These are phyloP conservation scores for Crithidia sp. DNA, from an alignment of 208 protist species.

Conservation along the genomic window DNA sequence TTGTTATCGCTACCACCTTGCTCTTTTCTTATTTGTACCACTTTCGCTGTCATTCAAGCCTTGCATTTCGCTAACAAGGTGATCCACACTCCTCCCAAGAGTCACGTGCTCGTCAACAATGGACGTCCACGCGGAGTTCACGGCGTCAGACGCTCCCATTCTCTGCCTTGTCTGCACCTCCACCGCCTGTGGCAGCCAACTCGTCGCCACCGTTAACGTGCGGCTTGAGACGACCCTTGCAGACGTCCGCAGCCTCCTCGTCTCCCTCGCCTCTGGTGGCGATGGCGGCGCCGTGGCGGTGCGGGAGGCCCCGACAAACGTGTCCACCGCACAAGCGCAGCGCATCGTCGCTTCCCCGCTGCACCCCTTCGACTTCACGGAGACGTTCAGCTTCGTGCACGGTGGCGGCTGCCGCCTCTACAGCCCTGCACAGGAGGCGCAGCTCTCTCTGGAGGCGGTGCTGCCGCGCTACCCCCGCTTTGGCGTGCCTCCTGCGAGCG, in stretches of 20 bases:
- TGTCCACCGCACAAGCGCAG: constrained; percentile 37
- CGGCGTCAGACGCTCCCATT: constrained; percentile 41
- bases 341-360: constrained; percentile 52
- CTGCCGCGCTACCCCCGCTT: constrained; percentile 65
- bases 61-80: too few relatives aligned
- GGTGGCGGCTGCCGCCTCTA: constrained; percentile 46
- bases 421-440: constrained; percentile 29
- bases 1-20: too few relatives aligned
- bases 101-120: constrained; percentile 3
- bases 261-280: constrained; percentile 42
- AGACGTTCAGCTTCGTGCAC: constrained; percentile 71
- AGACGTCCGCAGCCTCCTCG: constrained; percentile 60
- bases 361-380: constrained; percentile 81
- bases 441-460: constrained; percentile 41
- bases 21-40: too few relatives aligned
- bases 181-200: constrained; percentile 52
- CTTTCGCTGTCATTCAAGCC: too few relatives aligned
- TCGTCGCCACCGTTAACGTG: constrained; percentile 73
- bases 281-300: constrained; percentile 40
- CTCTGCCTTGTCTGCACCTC: constrained; percentile 77
- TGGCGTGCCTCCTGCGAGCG: constrained; percentile 31
- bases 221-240: constrained; percentile 50
- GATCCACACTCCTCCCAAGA: too few relatives aligned
- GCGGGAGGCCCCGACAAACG: constrained; percentile 51
- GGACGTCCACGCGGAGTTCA: constrained; percentile 19